Evolutionary conservation across 2,329 filamentous ascomycete genomes (phyloP), one percentile per base, ranked within the genome.

Genomic region (Neonectria sp.): DNA sequence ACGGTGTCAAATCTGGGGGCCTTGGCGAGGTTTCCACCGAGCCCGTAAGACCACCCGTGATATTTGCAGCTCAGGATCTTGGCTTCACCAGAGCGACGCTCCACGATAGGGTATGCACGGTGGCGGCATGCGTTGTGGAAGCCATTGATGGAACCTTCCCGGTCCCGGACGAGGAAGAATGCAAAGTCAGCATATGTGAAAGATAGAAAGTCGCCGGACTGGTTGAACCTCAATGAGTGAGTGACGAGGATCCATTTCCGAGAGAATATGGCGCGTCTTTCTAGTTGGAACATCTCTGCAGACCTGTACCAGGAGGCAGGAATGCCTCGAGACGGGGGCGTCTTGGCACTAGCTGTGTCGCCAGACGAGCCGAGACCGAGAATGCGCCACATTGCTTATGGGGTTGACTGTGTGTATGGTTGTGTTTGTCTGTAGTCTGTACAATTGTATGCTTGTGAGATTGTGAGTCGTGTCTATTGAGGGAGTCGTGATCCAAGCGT

Each of bases 91-190:
- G 81, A 79, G 2, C 84, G 80, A 51, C 83, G 81, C 5, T 80
- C 82, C 3, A 89, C 86, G 8, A 90, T 84, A 0, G 87, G 86
- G 73, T 86, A 91, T 13, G 89, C 89, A 11, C 88, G 82, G 75
- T 90, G 88, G 2, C 88, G 81, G 77, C 89, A 91, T 24, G 90
- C 82, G 72, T 90, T 90, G 78, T 90, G 88, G 74, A 90, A 90
- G 17, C 84, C 88, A 59, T 88, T 86, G 76, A 90, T 84, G 6
- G 83, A 81, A 15, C 84, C 84, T 7, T 85, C 78, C 33, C 84
- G 82, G 73, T 89, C 86, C 21, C 77, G 79, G 49, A 84, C 80
- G 7, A 90, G 76, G 70, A 90, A 79, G 75, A 90, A 87, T 15
- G 86, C 80, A 77, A 86, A 89, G 3, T 84, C 86, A 2, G 87